phyloP scores from a whole-genome alignment of 495 filamentous ascomycete genomes.

The Xylaria nigripes region DNA sequence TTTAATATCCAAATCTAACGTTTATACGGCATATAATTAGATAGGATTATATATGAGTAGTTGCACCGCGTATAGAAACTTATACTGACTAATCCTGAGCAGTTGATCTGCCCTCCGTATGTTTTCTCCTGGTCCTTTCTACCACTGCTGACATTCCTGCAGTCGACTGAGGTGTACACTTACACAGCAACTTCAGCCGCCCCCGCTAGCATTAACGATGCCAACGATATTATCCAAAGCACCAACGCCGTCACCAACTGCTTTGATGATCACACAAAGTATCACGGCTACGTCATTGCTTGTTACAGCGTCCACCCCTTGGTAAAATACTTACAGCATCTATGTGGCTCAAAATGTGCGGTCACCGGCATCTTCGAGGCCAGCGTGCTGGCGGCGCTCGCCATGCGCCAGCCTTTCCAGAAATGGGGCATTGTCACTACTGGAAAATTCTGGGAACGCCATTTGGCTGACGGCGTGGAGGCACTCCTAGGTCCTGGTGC shows the following conservation, averaged over 20 bases:
- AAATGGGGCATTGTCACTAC: conserved; percentile 88
- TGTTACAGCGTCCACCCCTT: conserved; percentile 88
- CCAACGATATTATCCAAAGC: conserved; percentile 44
- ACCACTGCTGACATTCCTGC: not conserved
- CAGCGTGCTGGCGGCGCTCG: conserved; percentile 54
- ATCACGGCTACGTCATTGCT: conserved; percentile 75
- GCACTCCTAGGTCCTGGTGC: conserved; percentile 40
- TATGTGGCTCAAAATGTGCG: conserved; percentile 18
- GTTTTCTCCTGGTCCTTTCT: not conserved
- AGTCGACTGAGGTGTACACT: conserved; percentile 37
- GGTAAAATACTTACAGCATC: conserved; percentile 49
- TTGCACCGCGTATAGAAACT: not conserved
- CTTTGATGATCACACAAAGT: conserved; percentile 31
- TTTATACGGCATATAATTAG: no score
- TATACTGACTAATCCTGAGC: not conserved
- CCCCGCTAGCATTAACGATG: conserved; percentile 58
- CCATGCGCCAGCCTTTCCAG: conserved; percentile 29
- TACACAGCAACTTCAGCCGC: conserved; percentile 46
- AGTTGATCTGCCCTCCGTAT: conserved; percentile 33
- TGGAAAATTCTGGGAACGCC: conserved; percentile 69
- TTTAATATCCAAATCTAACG: not conserved
- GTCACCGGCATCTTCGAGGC: conserved; percentile 89
- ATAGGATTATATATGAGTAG: no score
- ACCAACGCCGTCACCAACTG: conserved; percentile 47
- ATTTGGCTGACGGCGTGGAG: conserved; percentile 56